Conservation (phyloP, 495 filamentous ascomycete genomes). For the Clavariopsis aquatica region DNA sequence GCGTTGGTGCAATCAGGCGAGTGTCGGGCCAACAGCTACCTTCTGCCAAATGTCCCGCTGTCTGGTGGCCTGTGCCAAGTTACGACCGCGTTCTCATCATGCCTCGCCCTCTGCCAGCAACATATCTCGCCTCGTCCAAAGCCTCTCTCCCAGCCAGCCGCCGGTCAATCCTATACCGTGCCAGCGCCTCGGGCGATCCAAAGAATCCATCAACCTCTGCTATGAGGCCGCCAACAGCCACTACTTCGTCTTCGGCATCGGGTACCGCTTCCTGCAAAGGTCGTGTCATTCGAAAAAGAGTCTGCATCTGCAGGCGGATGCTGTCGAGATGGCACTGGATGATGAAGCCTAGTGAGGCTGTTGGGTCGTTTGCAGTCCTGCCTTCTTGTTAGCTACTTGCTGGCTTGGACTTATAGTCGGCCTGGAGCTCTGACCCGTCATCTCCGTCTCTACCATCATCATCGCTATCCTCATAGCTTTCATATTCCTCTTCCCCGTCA, state of each 20-base stretch:
- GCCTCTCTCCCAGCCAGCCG: conserved; percentile 23
- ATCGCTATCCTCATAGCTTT: neutral
- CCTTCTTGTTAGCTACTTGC: neutral
- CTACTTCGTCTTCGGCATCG: conserved; percentile 8
- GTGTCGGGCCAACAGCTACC: no score
- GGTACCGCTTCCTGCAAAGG: conserved; percentile 22
- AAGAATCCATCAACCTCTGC: conserved; percentile 20
- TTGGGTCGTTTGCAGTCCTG: neutral
- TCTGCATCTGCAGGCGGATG: conserved; percentile 27
- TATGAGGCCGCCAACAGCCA: conserved; percentile 7
- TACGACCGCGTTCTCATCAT: no score
- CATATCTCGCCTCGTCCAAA: conserved; percentile 23
- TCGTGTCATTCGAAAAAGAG: conserved; percentile 20
- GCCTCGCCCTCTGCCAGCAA: neutral
- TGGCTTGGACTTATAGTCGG: neutral
- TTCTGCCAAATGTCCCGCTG: no score
- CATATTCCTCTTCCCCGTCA: conserved; percentile 18
- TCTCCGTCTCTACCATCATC: neutral
- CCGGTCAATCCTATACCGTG: neutral
- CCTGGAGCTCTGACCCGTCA: neutral
- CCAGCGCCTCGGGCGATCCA: conserved; percentile 13
- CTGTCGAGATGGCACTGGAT: conserved; percentile 19
- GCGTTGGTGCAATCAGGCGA: no score
- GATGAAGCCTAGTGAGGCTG: conserved; percentile 13
- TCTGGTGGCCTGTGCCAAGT: no score